Base-by-base conservation (phyloP, 192 early-diverging fungal genomes). In the Lobulomyces angularis region DNA sequence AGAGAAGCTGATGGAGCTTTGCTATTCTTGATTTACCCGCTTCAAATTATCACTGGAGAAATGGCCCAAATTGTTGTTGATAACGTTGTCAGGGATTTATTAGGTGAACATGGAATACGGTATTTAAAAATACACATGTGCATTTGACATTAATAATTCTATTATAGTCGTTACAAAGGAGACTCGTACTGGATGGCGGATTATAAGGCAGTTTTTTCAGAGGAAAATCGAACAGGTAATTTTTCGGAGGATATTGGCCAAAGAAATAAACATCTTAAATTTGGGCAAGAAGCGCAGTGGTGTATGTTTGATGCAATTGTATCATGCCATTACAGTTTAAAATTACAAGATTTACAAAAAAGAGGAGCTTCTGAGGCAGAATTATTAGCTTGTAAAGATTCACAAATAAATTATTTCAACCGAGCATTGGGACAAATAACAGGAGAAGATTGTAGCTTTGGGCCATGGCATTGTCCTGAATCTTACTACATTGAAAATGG, bases 121-220 rank as follows among this genome's bases (percentile, higher is more conserved):
- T n/a, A n/a, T n/a, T n/a, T n/a, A n/a, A n/a, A n/a, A n/a, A n/a
- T n/a, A n/a, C n/a, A n/a, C n/a, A n/a, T n/a, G n/a, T n/a, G n/a
- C n/a, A n/a, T n/a, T n/a, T n/a, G n/a, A n/a, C n/a, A n/a, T n/a
- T n/a, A n/a, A n/a, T n/a, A n/a, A n/a, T n/a, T n/a, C n/a, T n/a
- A n/a, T n/a, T n/a, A n/a, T 17, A 26, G 46, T 22, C 35, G 57
- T 24, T 59, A 59, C 29, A 14, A 18, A 12, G 57, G 57, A 25
- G 57, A 59, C 45, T 59, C 55, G 37, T 59, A 59, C 57, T 59
- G 57, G 57, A 51, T 50, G 45, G 57, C 57, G 27, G 40, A 59
- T 43, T 59, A 59, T 53, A 59, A 59, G 36, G 37, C 27, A 17
- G 21, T 58, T 28, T 50, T 59, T 16, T 43, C 25, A 8, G 54